These are phyloP conservation scores for Gentiana macrophylla DNA, from an alignment of 257 asterid species.

Conservation along the genomic window DNA sequence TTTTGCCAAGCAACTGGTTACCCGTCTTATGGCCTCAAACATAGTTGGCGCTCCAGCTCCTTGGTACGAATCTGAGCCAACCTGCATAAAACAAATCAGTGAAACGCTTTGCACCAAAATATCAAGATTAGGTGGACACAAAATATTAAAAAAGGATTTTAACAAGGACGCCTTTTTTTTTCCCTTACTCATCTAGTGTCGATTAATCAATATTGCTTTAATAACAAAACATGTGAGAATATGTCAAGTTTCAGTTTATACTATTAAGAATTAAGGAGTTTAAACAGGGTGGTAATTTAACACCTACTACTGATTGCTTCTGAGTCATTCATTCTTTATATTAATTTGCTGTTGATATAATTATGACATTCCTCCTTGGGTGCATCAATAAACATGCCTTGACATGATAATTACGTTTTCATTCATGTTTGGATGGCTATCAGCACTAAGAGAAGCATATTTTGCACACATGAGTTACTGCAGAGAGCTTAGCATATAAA, in stretches of 20 bases:
- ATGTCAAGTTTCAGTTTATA: no score
- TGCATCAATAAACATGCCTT: not conserved
- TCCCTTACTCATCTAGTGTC: no score
- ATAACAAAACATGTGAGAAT: not conserved
- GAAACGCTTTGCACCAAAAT: not conserved
- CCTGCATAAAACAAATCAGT: constrained; percentile 36
- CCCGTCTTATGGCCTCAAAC: constrained; percentile 95
- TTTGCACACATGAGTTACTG: no score
- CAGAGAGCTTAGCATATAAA: no score
- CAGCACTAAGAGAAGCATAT: no score
- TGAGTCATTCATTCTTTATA: not conserved
- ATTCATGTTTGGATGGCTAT: no score
- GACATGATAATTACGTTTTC: no score
- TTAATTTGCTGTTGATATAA: not conserved
- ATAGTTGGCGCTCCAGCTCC: constrained; percentile 99
- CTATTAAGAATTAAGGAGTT: no score
- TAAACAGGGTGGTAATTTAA: no score
- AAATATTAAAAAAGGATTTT: not conserved
- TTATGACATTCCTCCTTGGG: not conserved
- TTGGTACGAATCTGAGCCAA: constrained; percentile 95
- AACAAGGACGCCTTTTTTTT: no score
- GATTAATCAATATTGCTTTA: not conserved
- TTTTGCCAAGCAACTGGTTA: constrained; percentile 49
- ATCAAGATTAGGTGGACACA: not conserved
- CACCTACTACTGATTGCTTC: not conserved